Evolutionary conservation across 805 yeast species (phyloP), one percentile per base, ranked within the genome.

Genomic region (Hanseniaspora meyeri): DNA sequence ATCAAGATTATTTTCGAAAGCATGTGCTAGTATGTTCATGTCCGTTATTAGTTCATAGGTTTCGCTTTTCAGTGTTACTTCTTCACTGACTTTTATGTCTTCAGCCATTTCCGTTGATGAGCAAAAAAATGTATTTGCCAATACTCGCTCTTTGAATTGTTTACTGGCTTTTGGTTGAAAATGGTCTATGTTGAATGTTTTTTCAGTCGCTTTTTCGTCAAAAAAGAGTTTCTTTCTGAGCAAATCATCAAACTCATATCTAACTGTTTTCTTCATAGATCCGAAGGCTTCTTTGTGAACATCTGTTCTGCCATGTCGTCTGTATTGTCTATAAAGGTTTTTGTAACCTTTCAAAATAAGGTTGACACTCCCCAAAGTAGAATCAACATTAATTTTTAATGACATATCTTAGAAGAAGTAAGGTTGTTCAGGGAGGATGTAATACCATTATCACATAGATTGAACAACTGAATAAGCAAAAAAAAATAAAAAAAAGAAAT

Each of bases 11-110:
- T 12, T 11, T n/a, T 31, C 49, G 31, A 38, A 38, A 10, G 42
- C 27, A 43, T 53, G 40, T 20, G 47, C 20, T 20, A 53, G 16
- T 24, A 45, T 38, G 20, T 46, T 46, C 16, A 53, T 32, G 29
- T 53, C 57, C 4, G 50, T 38, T 31, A 53, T 2, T 20, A 53
- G 16, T 6, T 53, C 57, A 24, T 46, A 38, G 16, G 16, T 37
- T 39, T 53, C 51, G 9, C 29, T 27, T 14, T 39, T 19, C 4
- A 45, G 19, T 17, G 36, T 14, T 37, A 43, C 24, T 31, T 45
- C 24, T n/a, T 38, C 37, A 7, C 29, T 12, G 17, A 42, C 38
- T 17, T 52, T 39, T 3, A 38, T 27, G 17, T 49, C 45, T 19
- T 49, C 17, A 2, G 31, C 14, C 4, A 16, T 24, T 2, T 3